phyloP scores from a whole-genome alignment of 106 monocot species.

The Gastrodia elata region DNA sequence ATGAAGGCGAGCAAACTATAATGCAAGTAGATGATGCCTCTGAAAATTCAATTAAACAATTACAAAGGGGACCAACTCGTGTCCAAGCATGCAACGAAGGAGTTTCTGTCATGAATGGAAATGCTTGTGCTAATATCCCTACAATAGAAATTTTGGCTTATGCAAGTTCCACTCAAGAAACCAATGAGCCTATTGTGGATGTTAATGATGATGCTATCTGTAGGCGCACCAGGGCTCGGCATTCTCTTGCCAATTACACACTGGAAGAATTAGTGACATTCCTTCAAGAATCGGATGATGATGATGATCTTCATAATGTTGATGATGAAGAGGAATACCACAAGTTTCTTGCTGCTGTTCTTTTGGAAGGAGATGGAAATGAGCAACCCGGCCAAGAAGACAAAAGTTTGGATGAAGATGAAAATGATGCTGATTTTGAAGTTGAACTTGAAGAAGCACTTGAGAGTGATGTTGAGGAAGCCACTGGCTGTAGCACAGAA shows the following conservation, averaged over 20 bases:
- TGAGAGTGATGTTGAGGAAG: conserved; percentile 73
- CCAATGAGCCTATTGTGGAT: conserved; percentile 1
- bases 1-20: conserved; percentile 23
- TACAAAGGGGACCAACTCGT: background rate
- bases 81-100: background rate
- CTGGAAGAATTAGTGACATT: conserved; percentile 89
- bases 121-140: conserved; percentile 3
- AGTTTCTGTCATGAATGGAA: conserved; percentile 2
- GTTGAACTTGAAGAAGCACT: conserved; percentile 88
- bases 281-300: conserved; percentile 94
- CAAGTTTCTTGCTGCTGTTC: conserved; percentile 83
- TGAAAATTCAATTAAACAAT: background rate
- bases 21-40: conserved; percentile 14
- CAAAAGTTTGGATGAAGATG: conserved; percentile 70
- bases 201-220: conserved; percentile 56
- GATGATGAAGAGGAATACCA: conserved; percentile 86
- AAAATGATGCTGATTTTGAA: conserved; percentile 89
- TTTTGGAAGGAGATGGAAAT: conserved; percentile 25
- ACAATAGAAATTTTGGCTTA: conserved; percentile 7
- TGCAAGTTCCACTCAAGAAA: background rate
- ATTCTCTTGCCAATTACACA: conserved; percentile 72
- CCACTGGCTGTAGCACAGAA: conserved; percentile 11
- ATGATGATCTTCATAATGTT: conserved; percentile 47
- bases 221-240: conserved; percentile 70
- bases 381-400: conserved; percentile 21